phyloP scores from a whole-genome alignment of 805 yeast species.

The Candida stauntonica region DNA sequence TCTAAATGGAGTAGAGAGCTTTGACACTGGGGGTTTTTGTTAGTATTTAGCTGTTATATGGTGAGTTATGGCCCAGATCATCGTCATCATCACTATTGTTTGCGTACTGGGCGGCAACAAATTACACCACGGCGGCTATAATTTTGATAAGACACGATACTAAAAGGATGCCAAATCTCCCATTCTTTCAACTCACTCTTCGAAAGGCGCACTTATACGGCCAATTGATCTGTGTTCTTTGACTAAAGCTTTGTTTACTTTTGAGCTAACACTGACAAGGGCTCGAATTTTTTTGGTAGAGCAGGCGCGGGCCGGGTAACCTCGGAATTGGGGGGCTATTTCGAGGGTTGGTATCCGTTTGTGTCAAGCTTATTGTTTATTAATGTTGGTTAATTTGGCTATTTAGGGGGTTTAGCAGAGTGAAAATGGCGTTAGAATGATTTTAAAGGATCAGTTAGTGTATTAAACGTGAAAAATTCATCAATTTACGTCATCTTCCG shows the following conservation, averaged over 20 bases:
- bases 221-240: background rate
- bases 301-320: background rate
- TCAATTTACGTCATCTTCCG: background rate
- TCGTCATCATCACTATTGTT: no score
- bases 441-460: no score
- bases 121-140: no score
- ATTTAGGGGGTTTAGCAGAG: no score
- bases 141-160: no score
- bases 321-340: background rate
- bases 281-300: background rate
- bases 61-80: no score
- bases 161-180: no score
- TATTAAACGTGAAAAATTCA: no score
- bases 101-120: no score
- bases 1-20: constrained; percentile 23
- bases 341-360: constrained; percentile 1
- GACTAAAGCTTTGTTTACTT: background rate
- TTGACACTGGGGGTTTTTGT: constrained; percentile 19
- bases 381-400: background rate
- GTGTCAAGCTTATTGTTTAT: constrained; percentile 3
- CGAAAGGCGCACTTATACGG: background rate
- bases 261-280: background rate
- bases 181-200: background rate
- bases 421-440: no score
- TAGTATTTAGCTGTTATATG: constrained; percentile 1